Evolutionary conservation across 768 basidiomycete species (phyloP).

Genomic region (Imleria badia): DNA sequence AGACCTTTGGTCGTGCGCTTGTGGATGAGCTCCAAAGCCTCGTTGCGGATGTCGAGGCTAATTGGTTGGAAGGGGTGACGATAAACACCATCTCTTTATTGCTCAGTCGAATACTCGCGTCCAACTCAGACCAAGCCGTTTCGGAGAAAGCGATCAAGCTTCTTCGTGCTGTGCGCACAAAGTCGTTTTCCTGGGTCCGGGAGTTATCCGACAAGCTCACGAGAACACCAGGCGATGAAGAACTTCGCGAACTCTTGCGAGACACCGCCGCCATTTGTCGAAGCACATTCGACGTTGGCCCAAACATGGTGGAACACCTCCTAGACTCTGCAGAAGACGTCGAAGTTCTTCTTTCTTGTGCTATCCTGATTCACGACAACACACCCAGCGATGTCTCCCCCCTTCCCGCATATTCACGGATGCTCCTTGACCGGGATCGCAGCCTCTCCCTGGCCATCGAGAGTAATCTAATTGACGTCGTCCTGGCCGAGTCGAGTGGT

Average conservation of each 20-base stretch:
- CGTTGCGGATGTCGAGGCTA: too few species aligned
- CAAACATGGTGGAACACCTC: neutral
- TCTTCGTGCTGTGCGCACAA: too few species aligned
- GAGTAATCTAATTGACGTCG: conserved; percentile 3
- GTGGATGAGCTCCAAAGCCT: too few species aligned
- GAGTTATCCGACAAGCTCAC: conserved; percentile 31
- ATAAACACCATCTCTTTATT: too few species aligned
- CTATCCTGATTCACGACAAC: conserved; percentile 33
- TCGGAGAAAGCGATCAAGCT: too few species aligned
- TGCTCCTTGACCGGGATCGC: conserved; percentile 32
- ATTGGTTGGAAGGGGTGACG: too few species aligned
- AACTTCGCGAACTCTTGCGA: conserved; percentile 1
- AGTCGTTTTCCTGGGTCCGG: too few species aligned
- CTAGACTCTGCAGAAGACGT: conserved; percentile 26
- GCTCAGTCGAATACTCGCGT: too few species aligned
- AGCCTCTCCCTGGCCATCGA: conserved; percentile 33
- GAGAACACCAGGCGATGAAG: neutral
- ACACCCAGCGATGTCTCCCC: conserved; percentile 12
- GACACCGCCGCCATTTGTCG: conserved; percentile 21
- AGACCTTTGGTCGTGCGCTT: too few species aligned
- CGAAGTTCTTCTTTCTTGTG: conserved; percentile 32
- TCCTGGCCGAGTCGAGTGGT: conserved; percentile 3
- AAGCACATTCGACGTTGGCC: conserved; percentile 29
- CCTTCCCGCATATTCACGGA: conserved; percentile 11
- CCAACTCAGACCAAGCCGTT: too few species aligned